Percentiles rank a stretch among this genome's conserved stretches.
These are phyloP conservation scores for Aspergillus biplanus DNA, from an alignment of 495 filamentous ascomycete species.

Conservation along the genomic window DNA sequence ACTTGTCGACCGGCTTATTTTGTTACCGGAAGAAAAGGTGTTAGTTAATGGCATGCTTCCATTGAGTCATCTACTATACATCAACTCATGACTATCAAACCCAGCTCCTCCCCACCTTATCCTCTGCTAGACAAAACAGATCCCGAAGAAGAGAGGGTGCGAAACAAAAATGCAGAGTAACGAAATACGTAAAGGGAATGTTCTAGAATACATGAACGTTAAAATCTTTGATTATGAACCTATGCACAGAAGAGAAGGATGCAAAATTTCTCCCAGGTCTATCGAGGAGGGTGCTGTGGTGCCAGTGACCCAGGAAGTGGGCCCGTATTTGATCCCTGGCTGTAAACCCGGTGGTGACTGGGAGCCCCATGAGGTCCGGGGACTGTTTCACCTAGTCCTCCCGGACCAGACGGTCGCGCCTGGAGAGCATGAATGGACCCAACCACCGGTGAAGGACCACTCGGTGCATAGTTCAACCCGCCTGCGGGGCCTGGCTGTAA, in stretches of 20 bases:
- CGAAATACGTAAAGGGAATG: slow-evolving; percentile 3
- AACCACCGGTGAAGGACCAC: slow-evolving; percentile 28
- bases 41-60: slow-evolving; percentile 9
- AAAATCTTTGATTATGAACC: slow-evolving; percentile 9
- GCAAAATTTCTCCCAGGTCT: slow-evolving; percentile 10
- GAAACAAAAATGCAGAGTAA: slow-evolving; percentile 1
- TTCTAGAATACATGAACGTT: slow-evolving; percentile 22
- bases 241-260: slow-evolving; percentile 7
- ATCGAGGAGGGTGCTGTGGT: slow-evolving; percentile 39
- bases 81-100: slow-evolving; percentile 22
- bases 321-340: slow-evolving; percentile 41
- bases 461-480: slow-evolving; percentile 39
- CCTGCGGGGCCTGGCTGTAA: slow-evolving; percentile 38
- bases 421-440: slow-evolving; percentile 39
- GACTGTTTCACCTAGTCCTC: slow-evolving; percentile 29
- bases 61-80: slow-evolving; percentile 30
- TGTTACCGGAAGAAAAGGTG: neutral
- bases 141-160: neutral
- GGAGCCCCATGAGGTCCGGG: slow-evolving; percentile 26
- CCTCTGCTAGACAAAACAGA: neutral
- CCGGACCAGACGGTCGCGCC: slow-evolving; percentile 36
- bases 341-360: slow-evolving; percentile 48
- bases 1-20: neutral
- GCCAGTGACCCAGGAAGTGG: slow-evolving; percentile 34
- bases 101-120: neutral